A percentile compares a stretch with the other conserved stretches of the same genome.
Evolutionary conservation across 139 green algal genomes (phyloP).

Genomic region (Protoeuglena noctilucae): DNA sequence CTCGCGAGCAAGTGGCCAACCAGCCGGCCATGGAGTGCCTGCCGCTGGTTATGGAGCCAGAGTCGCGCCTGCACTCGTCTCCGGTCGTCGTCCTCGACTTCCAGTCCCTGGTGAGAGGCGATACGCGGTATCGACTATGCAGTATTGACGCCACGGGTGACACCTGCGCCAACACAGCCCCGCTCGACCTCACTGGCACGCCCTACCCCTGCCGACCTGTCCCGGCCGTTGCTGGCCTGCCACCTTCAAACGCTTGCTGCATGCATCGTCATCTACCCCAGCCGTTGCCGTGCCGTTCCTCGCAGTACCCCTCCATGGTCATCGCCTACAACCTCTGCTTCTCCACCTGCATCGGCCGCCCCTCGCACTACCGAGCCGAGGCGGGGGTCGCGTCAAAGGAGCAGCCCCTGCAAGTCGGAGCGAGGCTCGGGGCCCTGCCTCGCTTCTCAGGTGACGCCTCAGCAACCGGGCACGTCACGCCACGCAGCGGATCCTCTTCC

Average conservation of each 20-base stretch:
- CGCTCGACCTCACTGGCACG: too few species aligned
- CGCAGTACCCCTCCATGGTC: conserved; percentile 89
- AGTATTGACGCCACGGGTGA: too few species aligned
- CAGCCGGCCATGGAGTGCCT: conserved; percentile 86
- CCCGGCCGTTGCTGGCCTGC: too few species aligned
- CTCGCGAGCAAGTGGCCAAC: conserved; percentile 48
- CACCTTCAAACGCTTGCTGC: too few species aligned
- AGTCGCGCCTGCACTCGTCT: conserved; percentile 57
- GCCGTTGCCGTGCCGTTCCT: too few species aligned
- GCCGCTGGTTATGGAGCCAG: conserved; percentile 93
- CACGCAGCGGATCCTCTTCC: too few species aligned
- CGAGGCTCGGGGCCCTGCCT: background rate
- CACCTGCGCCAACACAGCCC: too few species aligned
- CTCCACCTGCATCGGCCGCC: conserved; percentile 63
- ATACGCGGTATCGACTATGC: too few species aligned
- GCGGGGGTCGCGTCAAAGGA: background rate
- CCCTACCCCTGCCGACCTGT: too few species aligned
- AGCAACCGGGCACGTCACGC: too few species aligned
- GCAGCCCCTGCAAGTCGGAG: background rate
- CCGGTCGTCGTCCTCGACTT: conserved; percentile 93
- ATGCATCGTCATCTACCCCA: too few species aligned
- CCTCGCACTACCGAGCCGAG: conserved; percentile 23
- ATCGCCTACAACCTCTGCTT: conserved; percentile 99
- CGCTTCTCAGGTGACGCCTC: too few species aligned
- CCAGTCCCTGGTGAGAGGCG: conserved; percentile 84